A percentile compares a stretch with the other conserved stretches of the same genome.
These are phyloP conservation scores for Acacia melanoxylon DNA, from an alignment of 306 rosid genomes.

Conservation along the genomic window DNA sequence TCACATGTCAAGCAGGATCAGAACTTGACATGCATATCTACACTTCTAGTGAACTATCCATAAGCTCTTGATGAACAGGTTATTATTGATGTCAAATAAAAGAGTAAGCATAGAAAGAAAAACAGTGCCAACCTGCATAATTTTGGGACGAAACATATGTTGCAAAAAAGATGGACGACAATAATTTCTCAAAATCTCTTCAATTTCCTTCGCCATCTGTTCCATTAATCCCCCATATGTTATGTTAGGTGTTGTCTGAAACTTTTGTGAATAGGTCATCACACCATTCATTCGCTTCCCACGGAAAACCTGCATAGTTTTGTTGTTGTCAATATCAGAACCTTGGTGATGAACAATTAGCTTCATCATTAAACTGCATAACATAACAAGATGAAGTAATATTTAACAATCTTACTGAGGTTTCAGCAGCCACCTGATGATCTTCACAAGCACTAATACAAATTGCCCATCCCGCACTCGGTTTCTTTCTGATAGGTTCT, in stretches of 20 bases:
- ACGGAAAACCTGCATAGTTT: constrained; percentile 45
- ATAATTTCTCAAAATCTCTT: constrained; percentile 29
- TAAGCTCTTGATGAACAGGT: neutral
- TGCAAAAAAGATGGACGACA: constrained; percentile 36
- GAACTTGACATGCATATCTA: too few relatives aligned
- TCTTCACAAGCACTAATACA: constrained; percentile 74
- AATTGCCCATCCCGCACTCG: constrained; percentile 71
- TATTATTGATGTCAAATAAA: neutral
- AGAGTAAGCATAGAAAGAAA: neutral
- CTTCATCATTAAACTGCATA: neutral
- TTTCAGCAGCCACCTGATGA: constrained; percentile 63
- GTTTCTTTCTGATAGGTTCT: constrained; percentile 43
- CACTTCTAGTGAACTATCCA: too few relatives aligned
- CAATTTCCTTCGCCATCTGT: constrained; percentile 27
- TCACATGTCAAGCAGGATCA: too few relatives aligned
- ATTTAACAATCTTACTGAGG: constrained; percentile 44
- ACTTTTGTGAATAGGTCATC: constrained; percentile 56
- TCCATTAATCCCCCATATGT: constrained; percentile 52
- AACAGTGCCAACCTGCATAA: constrained; percentile 48
- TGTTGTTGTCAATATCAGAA: neutral
- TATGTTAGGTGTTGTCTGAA: constrained; percentile 22
- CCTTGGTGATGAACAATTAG: constrained; percentile 7
- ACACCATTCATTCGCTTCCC: constrained; percentile 67
- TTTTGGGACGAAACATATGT: constrained; percentile 40
- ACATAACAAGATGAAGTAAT: neutral